These are phyloP conservation scores for Vigna unguiculata DNA, from an alignment of 306 rosid species.

Conservation along the genomic window DNA sequence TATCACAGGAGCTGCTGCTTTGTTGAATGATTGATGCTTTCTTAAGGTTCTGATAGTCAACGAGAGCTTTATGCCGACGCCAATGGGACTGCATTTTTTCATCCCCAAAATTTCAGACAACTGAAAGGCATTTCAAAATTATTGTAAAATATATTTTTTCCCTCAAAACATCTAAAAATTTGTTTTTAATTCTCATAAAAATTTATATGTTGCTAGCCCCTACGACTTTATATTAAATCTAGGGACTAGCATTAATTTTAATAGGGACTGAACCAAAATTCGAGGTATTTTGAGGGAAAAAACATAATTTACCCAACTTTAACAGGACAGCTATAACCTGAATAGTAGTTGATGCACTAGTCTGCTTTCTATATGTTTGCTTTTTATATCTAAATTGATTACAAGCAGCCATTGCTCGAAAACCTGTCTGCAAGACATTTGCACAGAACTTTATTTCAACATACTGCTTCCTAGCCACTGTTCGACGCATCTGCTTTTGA, in stretches of 20 bases:
- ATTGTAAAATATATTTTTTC: constrained; percentile 1
- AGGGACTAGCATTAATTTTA: background rate
- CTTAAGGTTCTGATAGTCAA: constrained; percentile 55
- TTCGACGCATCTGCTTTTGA: constrained; percentile 63
- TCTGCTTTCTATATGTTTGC: constrained; percentile 51
- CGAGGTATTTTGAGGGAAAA: background rate
- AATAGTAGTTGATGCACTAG: constrained; percentile 51
- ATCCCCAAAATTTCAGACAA: constrained; percentile 40
- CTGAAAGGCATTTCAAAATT: constrained; percentile 17
- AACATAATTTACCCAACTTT: constrained; percentile 16
- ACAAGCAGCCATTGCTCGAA: constrained; percentile 62
- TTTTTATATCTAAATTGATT: constrained; percentile 55
- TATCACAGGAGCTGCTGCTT: constrained; percentile 40
- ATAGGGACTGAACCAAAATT: background rate
- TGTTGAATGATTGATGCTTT: constrained; percentile 50
- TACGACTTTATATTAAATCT: background rate
- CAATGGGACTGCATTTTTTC: constrained; percentile 58
- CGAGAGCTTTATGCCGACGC: constrained; percentile 55
- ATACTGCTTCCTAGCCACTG: constrained; percentile 64
- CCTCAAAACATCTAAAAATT: background rate
- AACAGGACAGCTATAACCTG: constrained; percentile 64
- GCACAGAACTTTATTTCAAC: constrained; percentile 47
- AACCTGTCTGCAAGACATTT: constrained; percentile 66
- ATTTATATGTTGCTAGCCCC: background rate
- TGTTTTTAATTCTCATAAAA: background rate